These are phyloP conservation scores for Aegilops umbellulata DNA, from an alignment of 176 grass and related monocot species.

Conservation along the genomic window DNA sequence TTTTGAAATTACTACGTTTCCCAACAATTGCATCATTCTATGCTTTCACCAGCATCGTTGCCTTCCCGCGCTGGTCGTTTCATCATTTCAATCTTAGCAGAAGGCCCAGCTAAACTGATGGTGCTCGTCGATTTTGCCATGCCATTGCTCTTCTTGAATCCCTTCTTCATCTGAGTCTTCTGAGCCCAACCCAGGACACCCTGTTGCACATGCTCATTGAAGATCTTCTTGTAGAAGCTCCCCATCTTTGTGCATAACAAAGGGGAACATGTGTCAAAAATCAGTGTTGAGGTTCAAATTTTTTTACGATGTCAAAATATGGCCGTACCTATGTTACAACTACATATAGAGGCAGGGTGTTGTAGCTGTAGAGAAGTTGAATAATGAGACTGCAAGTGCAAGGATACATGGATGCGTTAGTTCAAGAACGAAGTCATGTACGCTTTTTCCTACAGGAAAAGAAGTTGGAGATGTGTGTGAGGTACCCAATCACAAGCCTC, in stretches of 20 bases:
- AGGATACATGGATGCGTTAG: not conserved
- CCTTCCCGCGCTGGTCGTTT: not conserved
- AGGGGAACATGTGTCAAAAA: constrained; percentile 20
- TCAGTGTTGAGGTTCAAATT: not conserved
- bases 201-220: constrained; percentile 74
- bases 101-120: constrained; percentile 3
- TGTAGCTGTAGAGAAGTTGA: constrained; percentile 92
- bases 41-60: not conserved
- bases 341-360: constrained; percentile 81
- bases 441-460: not conserved
- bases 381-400: constrained; percentile 44
- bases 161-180: constrained; percentile 55
- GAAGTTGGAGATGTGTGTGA: constrained; percentile 11
- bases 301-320: not conserved
- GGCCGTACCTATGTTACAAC: constrained; percentile 68
- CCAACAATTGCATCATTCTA: constrained; percentile 14
- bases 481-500: constrained; percentile 84
- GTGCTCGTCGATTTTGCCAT: not conserved
- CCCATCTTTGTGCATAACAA: constrained; percentile 63
- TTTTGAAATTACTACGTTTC: too few species aligned
- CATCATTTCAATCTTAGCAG: constrained; percentile 34
- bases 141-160: constrained; percentile 10
- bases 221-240: constrained; percentile 74
- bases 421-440: not conserved
- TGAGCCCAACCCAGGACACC: constrained; percentile 64